These are phyloP conservation scores for Xylaria sp. DNA, from an alignment of 2,329 filamentous ascomycete genomes.

Conservation along the genomic window DNA sequence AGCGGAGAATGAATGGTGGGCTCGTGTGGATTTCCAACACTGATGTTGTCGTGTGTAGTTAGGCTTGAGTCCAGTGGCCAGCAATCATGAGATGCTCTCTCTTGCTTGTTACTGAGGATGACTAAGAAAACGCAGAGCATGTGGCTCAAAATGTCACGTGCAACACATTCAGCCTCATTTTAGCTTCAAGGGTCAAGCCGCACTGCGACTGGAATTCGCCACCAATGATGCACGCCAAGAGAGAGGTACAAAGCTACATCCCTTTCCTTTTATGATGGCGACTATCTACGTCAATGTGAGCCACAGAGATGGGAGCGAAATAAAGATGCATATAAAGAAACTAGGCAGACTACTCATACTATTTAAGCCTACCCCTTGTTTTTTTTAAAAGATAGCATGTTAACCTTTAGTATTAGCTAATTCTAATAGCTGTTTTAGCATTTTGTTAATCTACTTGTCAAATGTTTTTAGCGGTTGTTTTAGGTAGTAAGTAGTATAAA, in stretches of 20 bases:
- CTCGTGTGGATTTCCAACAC: neutral
- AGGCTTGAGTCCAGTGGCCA: neutral
- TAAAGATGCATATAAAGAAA: neutral
- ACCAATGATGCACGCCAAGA: conserved; percentile 17
- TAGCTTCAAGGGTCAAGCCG: neutral
- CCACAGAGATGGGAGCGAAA: neutral
- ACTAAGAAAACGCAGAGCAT: neutral
- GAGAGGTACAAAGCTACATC: neutral
- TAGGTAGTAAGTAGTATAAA: too few species aligned
- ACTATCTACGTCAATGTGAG: conserved; percentile 13
- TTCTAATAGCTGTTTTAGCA: too few species aligned
- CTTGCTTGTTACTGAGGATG: neutral
- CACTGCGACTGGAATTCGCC: conserved; percentile 1
- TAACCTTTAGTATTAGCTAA: too few species aligned
- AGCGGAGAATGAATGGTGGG: neutral
- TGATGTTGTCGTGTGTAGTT: neutral
- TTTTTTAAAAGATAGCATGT: too few species aligned
- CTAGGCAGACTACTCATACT: too few species aligned
- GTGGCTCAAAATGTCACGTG: conserved; percentile 22
- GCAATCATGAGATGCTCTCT: conserved; percentile 3
- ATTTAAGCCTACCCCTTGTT: too few species aligned
- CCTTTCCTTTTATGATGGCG: neutral
- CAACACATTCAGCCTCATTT: conserved; percentile 16
- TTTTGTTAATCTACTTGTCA: too few species aligned
- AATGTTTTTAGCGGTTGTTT: too few species aligned